Evolutionary conservation across 805 yeast genomes (phyloP), one percentile per base, ranked within the genome.

Genomic region (Brettanomyces nanus): DNA sequence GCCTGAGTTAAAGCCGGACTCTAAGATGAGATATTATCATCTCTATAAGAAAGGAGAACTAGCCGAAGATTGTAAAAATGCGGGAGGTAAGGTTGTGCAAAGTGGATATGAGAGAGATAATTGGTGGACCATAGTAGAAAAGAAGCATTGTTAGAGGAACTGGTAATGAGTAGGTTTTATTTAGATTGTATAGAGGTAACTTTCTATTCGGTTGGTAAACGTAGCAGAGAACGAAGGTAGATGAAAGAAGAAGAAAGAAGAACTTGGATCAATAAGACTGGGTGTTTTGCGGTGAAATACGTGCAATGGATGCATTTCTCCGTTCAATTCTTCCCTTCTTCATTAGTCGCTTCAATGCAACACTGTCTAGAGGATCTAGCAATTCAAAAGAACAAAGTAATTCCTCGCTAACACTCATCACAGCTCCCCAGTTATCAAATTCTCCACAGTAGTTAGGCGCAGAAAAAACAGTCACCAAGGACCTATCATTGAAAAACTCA

Each of bases 361-460:
- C 81, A 36, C 94, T 76, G 62, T 90, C 97, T 49, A 92, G 68
- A 6, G 98, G 98, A 61, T 92, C 96, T 42, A 90, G 68, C 38
- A 90, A 71, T 59, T 90, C 98, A 61, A 90, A 90, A 44, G 92
- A 81, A 61, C 98, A 90, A 40, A 92, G 66, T 46, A 90, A 68
- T 51, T 90, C 97, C 45, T 90, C 96, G 45, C 85, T 76, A 13
- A 90, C 97, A 49, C 94, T 80, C 97, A 90, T 90, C 4, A 90
- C 97, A 2, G 98, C 98, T 19, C 95, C 96, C 95, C 95, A 86
- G 52, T 86, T 86, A 57, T 87, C 85, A 52, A 80, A 80, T 58
- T 80, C 87, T n/a, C 87, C 86, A 52, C 86, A 80, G 55, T 80
- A 80, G 56, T 80, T 80, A 9, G 86, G 87, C 3, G 87, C 87